Evolutionary conservation across 2,329 filamentous ascomycete species (phyloP).

Genomic region (Colletotrichum sp.): DNA sequence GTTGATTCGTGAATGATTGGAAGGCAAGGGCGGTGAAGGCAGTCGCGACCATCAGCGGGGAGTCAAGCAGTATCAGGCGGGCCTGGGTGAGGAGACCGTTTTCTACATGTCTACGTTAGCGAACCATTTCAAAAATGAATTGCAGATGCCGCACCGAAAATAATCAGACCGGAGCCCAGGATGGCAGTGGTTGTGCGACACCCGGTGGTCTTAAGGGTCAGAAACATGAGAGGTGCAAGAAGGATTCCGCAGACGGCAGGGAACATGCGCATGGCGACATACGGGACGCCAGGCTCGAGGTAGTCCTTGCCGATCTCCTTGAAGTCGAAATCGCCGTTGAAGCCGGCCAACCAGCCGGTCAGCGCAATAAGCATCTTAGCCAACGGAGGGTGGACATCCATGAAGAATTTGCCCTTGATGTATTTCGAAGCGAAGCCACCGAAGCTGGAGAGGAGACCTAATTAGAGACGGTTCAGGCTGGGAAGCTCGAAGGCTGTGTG

Average conservation of each 20-base stretch:
- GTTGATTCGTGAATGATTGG: slow-evolving; percentile 93
- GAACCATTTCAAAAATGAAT: neutral
- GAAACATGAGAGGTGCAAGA: slow-evolving; percentile 89
- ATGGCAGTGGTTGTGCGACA: slow-evolving; percentile 86
- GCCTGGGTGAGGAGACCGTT: slow-evolving; percentile 96
- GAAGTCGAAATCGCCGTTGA: slow-evolving; percentile 96
- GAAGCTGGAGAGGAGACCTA: slow-evolving; percentile 64
- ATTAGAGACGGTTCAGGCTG: neutral
- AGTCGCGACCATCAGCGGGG: slow-evolving; percentile 90
- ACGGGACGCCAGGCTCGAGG: slow-evolving; percentile 90
- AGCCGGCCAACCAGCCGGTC: slow-evolving; percentile 92
- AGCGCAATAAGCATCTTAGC: slow-evolving; percentile 97
- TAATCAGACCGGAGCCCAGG: slow-evolving; percentile 84
- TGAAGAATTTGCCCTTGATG: slow-evolving; percentile 99
- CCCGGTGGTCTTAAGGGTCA: slow-evolving; percentile 89
- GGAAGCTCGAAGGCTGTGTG: neutral
- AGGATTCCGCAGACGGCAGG: slow-evolving; percentile 89
- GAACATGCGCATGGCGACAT: slow-evolving; percentile 95
- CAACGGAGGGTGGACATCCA: slow-evolving; percentile 98
- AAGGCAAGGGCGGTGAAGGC: slow-evolving; percentile 90
- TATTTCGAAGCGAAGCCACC: slow-evolving; percentile 98
- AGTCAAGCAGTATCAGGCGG: slow-evolving; percentile 93
- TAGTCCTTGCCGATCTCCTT: slow-evolving; percentile 99
- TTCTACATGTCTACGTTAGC: slow-evolving; percentile 60
- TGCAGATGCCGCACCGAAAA: slow-evolving; percentile 74